Evolutionary conservation across 345 rosid genomes (phyloP).

Genomic region (Acer negundo): DNA sequence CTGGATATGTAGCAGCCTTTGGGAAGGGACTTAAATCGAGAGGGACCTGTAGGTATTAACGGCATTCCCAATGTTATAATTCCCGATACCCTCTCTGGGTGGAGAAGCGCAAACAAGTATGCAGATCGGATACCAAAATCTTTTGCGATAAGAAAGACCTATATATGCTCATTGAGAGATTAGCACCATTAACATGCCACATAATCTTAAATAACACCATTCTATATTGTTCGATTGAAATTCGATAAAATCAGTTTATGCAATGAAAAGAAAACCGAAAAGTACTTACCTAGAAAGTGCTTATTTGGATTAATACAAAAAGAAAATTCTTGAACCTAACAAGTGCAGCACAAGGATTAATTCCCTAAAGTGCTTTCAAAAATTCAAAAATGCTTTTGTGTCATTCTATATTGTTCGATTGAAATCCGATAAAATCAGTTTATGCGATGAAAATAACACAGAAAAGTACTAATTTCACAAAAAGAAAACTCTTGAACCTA

Average conservation of each 20-base stretch:
- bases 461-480: neutral
- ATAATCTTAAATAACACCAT: neutral
- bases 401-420: too few species aligned
- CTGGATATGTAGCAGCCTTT: constrained; percentile 53
- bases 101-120: constrained; percentile 42
- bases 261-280: too few species aligned
- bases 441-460: neutral
- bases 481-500: too few species aligned
- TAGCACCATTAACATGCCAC: neutral
- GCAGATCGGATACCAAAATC: constrained; percentile 54
- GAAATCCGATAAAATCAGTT: too few species aligned
- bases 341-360: too few species aligned
- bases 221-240: too few species aligned
- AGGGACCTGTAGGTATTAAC: constrained; percentile 29
- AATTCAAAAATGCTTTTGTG: too few species aligned
- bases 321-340: too few species aligned
- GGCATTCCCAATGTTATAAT: constrained; percentile 57
- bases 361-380: too few species aligned
- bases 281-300: too few species aligned
- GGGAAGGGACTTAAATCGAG: constrained; percentile 36
- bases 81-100: constrained; percentile 48
- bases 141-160: constrained; percentile 58
- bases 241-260: too few species aligned
- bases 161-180: neutral
- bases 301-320: too few species aligned